These are phyloP conservation scores for Physaria fendleri DNA, from an alignment of 345 rosid species.

Conservation along the genomic window DNA sequence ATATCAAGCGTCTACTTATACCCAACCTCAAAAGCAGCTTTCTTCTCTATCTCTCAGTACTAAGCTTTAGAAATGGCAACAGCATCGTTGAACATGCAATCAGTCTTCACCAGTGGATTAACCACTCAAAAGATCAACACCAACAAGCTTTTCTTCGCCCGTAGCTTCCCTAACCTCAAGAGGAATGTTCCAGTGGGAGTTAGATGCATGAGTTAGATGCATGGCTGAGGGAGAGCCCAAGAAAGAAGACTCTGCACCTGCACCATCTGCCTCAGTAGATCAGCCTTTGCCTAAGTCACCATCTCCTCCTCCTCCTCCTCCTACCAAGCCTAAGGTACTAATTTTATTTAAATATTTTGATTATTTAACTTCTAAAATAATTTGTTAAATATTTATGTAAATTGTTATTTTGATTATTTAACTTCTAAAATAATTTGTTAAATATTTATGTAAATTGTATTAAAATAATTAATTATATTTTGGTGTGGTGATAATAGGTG, in stretches of 20 bases:
- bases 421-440: no score
- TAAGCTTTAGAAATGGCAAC: conserved; percentile 35
- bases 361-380: no score
- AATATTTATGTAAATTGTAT: no score
- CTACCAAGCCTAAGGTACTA: conserved; percentile 26
- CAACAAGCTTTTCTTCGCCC: conserved; percentile 17
- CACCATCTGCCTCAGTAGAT: conserved; percentile 25
- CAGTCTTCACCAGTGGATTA: conserved; percentile 32
- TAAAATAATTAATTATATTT: not conserved
- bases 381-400: no score
- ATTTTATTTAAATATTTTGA: not conserved
- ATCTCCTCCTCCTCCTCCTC: conserved; percentile 16
- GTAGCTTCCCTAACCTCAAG: conserved; percentile 10
- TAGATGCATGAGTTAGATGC: conserved; percentile 45
- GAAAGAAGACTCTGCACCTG: conserved; percentile 20
- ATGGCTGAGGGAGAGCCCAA: conserved; percentile 30
- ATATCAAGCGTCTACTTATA: conserved; percentile 9
- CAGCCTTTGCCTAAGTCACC: conserved; percentile 22
- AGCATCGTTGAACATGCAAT: conserved; percentile 33
- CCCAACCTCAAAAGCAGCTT: not conserved
- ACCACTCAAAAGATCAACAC: conserved; percentile 18
- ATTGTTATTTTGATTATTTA: no score
- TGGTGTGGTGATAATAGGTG: conserved; percentile 18
- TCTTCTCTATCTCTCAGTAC: not conserved
- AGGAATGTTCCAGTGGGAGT: conserved; percentile 29